Conservation (phyloP, 768 basidiomycete species). For the Suillus lakei region DNA sequence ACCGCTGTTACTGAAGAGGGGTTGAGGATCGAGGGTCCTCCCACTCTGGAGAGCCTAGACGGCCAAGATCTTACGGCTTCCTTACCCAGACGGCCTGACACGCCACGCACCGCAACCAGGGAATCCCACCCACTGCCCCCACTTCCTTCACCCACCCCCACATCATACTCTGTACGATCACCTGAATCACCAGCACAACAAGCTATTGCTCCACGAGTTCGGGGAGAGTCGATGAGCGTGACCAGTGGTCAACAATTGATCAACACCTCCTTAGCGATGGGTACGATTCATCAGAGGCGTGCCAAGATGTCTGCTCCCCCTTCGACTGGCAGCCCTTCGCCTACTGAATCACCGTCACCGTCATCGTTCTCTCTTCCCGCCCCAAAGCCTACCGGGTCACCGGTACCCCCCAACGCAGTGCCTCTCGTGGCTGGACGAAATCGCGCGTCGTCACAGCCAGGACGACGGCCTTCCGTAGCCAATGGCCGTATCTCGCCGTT, state of each 20-base stretch:
- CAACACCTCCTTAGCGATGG: slow-evolving; percentile 60
- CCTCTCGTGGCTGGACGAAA: slow-evolving; percentile 48
- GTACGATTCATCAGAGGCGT: slow-evolving; percentile 73
- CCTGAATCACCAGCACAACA: slow-evolving; percentile 56
- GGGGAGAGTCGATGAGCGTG: slow-evolving; percentile 55
- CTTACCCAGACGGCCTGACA: slow-evolving; percentile 42
- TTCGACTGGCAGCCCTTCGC: slow-evolving; percentile 37
- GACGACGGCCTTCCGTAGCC: slow-evolving; percentile 64
- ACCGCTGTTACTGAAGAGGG: slow-evolving; percentile 68
- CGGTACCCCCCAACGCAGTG: slow-evolving; percentile 44
- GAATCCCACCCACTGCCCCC: slow-evolving; percentile 74
- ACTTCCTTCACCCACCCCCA: slow-evolving; percentile 53
- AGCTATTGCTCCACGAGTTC: slow-evolving; percentile 51
- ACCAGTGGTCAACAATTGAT: slow-evolving; percentile 48
- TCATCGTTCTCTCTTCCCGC: slow-evolving; percentile 38
- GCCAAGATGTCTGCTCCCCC: slow-evolving; percentile 69
- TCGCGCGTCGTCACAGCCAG: slow-evolving; percentile 81
- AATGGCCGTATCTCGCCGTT: slow-evolving; percentile 56
- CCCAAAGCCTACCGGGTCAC: slow-evolving; percentile 39
- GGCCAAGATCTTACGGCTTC: slow-evolving; percentile 34
- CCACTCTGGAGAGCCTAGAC: slow-evolving; percentile 25
- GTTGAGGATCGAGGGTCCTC: slow-evolving; percentile 40
- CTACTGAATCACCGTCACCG: slow-evolving; percentile 43
- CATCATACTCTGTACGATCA: slow-evolving; percentile 38
- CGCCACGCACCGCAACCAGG: slow-evolving; percentile 46